phyloP scores from a whole-genome alignment of 1,139 yeast genomes.

The Nakaseomyces nivariensis region DNA sequence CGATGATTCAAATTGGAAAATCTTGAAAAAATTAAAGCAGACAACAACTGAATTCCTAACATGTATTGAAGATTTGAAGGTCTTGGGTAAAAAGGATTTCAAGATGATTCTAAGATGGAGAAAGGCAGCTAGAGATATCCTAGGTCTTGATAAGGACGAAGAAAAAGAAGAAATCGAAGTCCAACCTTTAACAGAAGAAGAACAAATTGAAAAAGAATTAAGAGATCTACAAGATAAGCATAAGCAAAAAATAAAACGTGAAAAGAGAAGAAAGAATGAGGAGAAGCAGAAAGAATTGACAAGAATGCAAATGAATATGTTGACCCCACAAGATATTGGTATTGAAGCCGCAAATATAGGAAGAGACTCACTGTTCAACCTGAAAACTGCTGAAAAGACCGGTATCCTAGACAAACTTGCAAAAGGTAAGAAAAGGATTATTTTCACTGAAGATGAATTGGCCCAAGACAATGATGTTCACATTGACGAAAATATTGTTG shows the following conservation, averaged over 20 bases:
- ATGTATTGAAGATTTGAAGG: slow-evolving; percentile 84
- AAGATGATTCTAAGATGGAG: slow-evolving; percentile 79
- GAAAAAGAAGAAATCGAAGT: slow-evolving; percentile 43
- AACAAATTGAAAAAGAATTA: slow-evolving; percentile 77
- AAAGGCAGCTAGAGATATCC: slow-evolving; percentile 67
- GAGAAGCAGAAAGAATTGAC: slow-evolving; percentile 76
- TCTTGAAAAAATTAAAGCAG: slow-evolving; percentile 58
- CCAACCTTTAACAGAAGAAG: slow-evolving; percentile 76
- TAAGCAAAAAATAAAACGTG: slow-evolving; percentile 60
- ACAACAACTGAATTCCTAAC: slow-evolving; percentile 71
- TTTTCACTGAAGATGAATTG: slow-evolving; percentile 48
- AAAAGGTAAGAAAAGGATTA: slow-evolving; percentile 74
- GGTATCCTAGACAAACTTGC: slow-evolving; percentile 68
- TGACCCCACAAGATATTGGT: slow-evolving; percentile 88
- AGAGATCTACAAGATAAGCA: slow-evolving; percentile 64
- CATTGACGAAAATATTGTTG: slow-evolving; percentile 36
- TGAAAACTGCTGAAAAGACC: slow-evolving; percentile 74
- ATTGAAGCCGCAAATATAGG: slow-evolving; percentile 83
- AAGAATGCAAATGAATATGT: slow-evolving; percentile 94
- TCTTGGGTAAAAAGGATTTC: slow-evolving; percentile 88
- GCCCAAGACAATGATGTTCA: slow-evolving; percentile 45
- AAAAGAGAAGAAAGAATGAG: slow-evolving; percentile 74
- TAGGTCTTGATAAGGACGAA: slow-evolving; percentile 56
- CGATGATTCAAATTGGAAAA: slow-evolving; percentile 62
- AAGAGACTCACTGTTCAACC: slow-evolving; percentile 69